Percentiles rank a stretch among this genome's conserved stretches.
Evolutionary conservation across 2,329 filamentous ascomycete genomes (phyloP).

Genomic region (Neonectria faginata): DNA sequence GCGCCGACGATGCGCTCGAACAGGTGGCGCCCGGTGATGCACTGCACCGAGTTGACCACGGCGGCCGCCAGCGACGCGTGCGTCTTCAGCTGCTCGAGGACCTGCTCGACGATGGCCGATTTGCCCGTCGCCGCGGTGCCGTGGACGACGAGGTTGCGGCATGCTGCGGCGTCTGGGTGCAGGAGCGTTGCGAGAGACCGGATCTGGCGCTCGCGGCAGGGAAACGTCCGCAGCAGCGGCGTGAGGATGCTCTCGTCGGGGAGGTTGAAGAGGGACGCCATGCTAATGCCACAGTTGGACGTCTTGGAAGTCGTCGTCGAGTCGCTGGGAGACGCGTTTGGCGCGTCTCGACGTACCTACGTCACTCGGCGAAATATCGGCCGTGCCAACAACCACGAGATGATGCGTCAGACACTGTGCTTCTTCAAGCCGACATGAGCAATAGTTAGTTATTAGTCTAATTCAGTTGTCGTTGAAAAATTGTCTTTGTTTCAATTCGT

Average conservation of each 20-base stretch:
- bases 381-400: neutral
- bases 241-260: constrained; percentile 64
- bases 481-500: constrained; percentile 1
- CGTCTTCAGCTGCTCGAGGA: constrained; percentile 46
- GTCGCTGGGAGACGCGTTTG: constrained; percentile 45
- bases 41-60: constrained; percentile 77
- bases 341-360: constrained; percentile 45
- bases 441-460: too few relatives aligned
- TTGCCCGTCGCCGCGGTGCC: constrained; percentile 92
- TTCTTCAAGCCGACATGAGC: neutral
- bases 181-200: constrained; percentile 68
- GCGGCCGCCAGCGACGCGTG: constrained; percentile 58
- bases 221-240: constrained; percentile 61
- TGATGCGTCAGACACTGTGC: neutral
- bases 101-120: constrained; percentile 73
- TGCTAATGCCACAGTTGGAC: constrained; percentile 35
- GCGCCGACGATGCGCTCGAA: constrained; percentile 76
- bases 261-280: constrained; percentile 60
- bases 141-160: constrained; percentile 81
- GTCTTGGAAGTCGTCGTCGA: constrained; percentile 21
- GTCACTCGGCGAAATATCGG: constrained; percentile 46
- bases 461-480: neutral
- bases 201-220: constrained; percentile 70
- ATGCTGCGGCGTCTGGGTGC: constrained; percentile 72
- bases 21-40: constrained; percentile 81